Base-by-base conservation (phyloP, 805 yeast species). In the Suhomyces pyralidae region DNA sequence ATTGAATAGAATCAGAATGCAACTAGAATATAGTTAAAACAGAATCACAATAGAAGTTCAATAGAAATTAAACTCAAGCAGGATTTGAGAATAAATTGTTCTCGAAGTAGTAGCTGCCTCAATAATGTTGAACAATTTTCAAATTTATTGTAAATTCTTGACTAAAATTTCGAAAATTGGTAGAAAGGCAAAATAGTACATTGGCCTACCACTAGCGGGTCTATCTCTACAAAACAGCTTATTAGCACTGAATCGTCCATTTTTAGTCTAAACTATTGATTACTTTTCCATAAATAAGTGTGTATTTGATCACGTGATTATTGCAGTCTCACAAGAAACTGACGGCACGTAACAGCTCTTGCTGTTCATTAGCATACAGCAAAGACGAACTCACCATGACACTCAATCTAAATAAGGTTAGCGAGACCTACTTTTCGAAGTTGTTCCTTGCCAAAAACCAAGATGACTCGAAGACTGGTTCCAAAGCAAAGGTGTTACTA, bases 401-500 rank as follows among this genome's bases (percentile, higher is more conserved):
- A n/a, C 59, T 70, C 52, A 57, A 65, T 44, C 54, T 71, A 34
- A 53, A 61, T 25, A 61, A 63, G 47, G 69, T 69, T 7, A 67
- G 68, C 45, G 64, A 65, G 10, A 50, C 60, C 1, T 71, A 71
- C 62, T 71, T 70, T 53, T 49, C 62, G 32, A 68, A 66, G 53
- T 58, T 71, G 19, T 70, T 70, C 46, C 56, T 51, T 36, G 50
- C 58, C 7, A 57, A 56, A 25, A 15, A 36, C 20, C 17, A 24
- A 20, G 49, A 20, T 20, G 17, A 57, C 9, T 55, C 54, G 10
- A 58, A 57, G 9, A 28, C 54, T 14, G 56, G 60, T 25, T 72
- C 69, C 28, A 68, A 79, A 55, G 84, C 92, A 53, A 83, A 83
- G 58, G 96, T 92, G 26, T 75, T 94, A 36, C 75, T 94, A 40